phyloP scores from a whole-genome alignment of 805 yeast genomes.

The Zygosaccharomyces kombuchaensis region DNA sequence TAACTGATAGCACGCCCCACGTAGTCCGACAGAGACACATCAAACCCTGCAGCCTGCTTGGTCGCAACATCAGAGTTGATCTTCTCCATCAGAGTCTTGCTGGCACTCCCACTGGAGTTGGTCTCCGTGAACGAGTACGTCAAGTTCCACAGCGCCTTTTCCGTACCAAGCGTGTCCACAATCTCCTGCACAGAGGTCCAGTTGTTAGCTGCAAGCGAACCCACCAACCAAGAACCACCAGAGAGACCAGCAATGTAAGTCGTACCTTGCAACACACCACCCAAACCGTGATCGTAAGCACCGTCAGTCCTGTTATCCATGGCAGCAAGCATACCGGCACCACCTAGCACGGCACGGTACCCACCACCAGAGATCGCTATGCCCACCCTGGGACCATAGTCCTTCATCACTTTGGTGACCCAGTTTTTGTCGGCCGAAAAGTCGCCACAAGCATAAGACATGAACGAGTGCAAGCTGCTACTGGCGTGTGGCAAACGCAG shows the following conservation, averaged over 20 bases:
- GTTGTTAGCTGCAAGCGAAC: slow-evolving; percentile 62
- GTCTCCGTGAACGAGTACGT: slow-evolving; percentile 57
- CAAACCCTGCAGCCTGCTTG: slow-evolving; percentile 61
- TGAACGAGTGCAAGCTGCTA: slow-evolving; percentile 12
- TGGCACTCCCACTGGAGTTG: slow-evolving; percentile 53
- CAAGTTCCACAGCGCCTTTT: slow-evolving; percentile 63
- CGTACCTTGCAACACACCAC: slow-evolving; percentile 68
- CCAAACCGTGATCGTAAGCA: slow-evolving; percentile 53
- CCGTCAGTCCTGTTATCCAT: slow-evolving; percentile 65
- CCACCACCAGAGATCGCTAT: slow-evolving; percentile 79
- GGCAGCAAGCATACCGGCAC: slow-evolving; percentile 83
- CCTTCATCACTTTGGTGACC: background rate
- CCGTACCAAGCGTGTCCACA: slow-evolving; percentile 35
- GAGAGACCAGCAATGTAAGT: slow-evolving; percentile 73
- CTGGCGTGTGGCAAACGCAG: slow-evolving; percentile 22
- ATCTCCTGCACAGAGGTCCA: slow-evolving; percentile 69
- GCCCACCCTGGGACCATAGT: slow-evolving; percentile 38
- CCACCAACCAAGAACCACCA: slow-evolving; percentile 82
- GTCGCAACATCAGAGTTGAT: slow-evolving; percentile 49
- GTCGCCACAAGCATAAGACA: slow-evolving; percentile 18
- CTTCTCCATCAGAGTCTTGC: slow-evolving; percentile 50
- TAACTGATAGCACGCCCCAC: slow-evolving; percentile 77
- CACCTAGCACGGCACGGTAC: slow-evolving; percentile 76
- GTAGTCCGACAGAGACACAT: slow-evolving; percentile 64
- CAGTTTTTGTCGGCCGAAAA: slow-evolving; percentile 26